Evolutionary conservation across 345 rosid species (phyloP), one percentile per base, ranked within the genome.

Genomic region (Citrus medica): DNA sequence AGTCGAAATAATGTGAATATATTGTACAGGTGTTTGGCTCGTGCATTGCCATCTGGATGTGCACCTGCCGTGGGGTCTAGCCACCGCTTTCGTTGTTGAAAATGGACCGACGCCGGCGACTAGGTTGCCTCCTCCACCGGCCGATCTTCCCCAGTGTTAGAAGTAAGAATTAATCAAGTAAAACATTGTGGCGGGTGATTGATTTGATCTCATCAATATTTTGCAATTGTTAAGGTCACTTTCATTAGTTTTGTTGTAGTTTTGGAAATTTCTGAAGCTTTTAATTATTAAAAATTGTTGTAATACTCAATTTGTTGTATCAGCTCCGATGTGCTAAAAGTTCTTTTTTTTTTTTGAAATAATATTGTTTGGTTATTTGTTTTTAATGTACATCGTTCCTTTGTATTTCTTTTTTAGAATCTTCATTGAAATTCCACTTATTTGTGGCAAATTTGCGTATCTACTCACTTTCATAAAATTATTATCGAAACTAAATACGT

Each of bases 31-130:
- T 68, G 90, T 87, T 28, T 92, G 97, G 97, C 5, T 90, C 35
- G 66, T 89, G 85, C 97, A 89, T 74, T 89, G 97, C 79, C 97
- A 90, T 77, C 81, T 90, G 37, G 97, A 92, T 56, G 88, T 79
- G 51, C 97, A 90, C 84, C 63, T 89, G 76, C 86, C 90, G 9
- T 85, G 83, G 76, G 97, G 97, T 14, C 61, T 90, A 59, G 91
- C 91, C 69, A 89, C 85, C 30, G 73, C 89, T 21, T 89, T 89
- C 63, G 86, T 83, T 61, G 92, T 92, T 30, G 81, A 92, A 79
- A 87, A 92, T 58, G 94, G 94, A 32, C 89, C 85, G 9, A 88
- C 94, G 14, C 87, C 89, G 65, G 71, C 69, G 2, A 82, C 88
- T 46, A 69, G 61, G 67, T 71, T 90, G 82, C 94, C 97, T 42